Base-by-base conservation (phyloP, 2,329 filamentous ascomycete species). In the Plectosphaerella cucumerina region DNA sequence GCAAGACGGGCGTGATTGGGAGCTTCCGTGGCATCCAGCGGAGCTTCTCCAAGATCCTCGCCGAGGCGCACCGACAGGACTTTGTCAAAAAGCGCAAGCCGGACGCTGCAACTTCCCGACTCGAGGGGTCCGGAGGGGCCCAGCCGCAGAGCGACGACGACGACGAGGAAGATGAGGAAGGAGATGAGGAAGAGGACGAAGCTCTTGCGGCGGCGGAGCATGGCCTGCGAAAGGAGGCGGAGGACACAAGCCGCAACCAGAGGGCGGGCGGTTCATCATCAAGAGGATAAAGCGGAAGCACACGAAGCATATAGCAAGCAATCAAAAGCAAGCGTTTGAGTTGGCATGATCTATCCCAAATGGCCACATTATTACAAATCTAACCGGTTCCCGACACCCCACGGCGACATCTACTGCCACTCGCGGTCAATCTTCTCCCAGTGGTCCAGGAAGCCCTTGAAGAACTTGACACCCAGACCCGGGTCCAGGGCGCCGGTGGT, bases 401-500 rank as follows among this genome's bases (percentile, higher is more conserved):
- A 8, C 26, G 26, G 26, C 12, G 26, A 11, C 8, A 11, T 31
- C 64, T 42, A 68, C 43, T 73, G 74, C 78, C 94, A 96, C 72
- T 96, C 89, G 44, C 71, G 77, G 69, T 97, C 92, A 41, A 97
- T 86, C 62, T 80, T 77, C 75, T 96, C 90, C 75, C 87, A 97
- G 56, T 86, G 75, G 61, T 96, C 90, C 59, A 96, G 80, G 68
- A 96, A 96, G 2, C 86, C 91, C 75, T 90, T 88, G 73, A 96
- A 97, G 58, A 91, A 82, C 70, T 89, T 86, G 17, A 94, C 88
- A 4, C 92, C 93, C 58, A 97, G 72, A 0, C 93, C 93, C 0
- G 93, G 93, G 64, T 97, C 93, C 57, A 92, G 67, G 35, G 82
- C 81, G 3, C 93, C 93, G 0, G 90, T 96, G 0, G 91, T 96